Percentiles rank a stretch among this genome's conserved stretches.
Evolutionary conservation across 257 asterid genomes (phyloP).

Genomic region (Nicotiana tomentosiformis): DNA sequence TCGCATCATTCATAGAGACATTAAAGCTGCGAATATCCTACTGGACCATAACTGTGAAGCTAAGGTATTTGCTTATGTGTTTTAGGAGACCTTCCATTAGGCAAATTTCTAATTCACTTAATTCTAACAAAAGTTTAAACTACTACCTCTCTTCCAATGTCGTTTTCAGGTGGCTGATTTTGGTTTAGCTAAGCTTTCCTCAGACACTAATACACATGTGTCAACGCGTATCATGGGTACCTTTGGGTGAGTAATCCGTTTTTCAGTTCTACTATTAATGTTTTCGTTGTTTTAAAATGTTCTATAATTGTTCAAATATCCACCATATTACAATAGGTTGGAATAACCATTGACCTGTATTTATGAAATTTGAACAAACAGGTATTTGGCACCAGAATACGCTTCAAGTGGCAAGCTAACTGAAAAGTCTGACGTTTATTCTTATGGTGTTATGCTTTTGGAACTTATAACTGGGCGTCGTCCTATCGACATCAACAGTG

Average conservation of each 20-base stretch:
- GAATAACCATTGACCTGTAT: neutral
- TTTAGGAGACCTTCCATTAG: neutral
- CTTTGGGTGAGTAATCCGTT: constrained; percentile 46
- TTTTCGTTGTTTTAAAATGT: neutral
- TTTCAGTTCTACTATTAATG: neutral
- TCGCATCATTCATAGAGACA: constrained; percentile 88
- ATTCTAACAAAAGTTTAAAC: neutral
- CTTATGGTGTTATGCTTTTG: constrained; percentile 74
- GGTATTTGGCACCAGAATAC: constrained; percentile 90
- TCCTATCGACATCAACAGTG: constrained; percentile 50
- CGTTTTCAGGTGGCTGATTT: constrained; percentile 76
- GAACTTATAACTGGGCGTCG: constrained; percentile 78
- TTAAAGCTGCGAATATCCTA: constrained; percentile 78
- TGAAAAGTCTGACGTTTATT: constrained; percentile 86
- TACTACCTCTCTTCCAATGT: neutral
- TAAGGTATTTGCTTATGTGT: constrained; percentile 38
- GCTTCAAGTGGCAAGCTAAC: constrained; percentile 89
- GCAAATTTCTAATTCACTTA: neutral
- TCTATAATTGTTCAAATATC: neutral
- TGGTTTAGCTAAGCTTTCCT: constrained; percentile 85
- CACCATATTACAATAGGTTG: neutral
- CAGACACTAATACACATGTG: constrained; percentile 73
- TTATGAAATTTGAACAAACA: constrained; percentile 2
- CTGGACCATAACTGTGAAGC: constrained; percentile 66
- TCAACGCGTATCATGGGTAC: constrained; percentile 98